Evolutionary conservation across 2,329 filamentous ascomycete genomes (phyloP).

Genomic region (Beauveria asiatica): DNA sequence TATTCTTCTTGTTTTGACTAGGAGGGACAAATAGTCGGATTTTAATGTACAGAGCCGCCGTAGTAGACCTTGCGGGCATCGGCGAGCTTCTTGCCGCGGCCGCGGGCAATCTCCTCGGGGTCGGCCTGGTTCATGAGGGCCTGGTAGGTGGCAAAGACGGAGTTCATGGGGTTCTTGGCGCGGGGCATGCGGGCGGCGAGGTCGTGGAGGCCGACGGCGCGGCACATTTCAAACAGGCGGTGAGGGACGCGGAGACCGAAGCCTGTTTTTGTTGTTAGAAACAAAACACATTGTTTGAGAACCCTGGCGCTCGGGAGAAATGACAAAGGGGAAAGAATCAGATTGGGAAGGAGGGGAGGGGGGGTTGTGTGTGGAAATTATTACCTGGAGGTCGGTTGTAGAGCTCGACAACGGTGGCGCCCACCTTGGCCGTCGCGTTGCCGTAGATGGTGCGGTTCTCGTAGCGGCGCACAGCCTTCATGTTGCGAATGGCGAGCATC

Average conservation of each 20-base stretch:
- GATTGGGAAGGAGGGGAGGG: conserved; percentile 12
- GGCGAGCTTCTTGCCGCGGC: conserved; percentile 87
- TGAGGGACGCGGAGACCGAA: conserved; percentile 90
- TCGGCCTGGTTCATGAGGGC: conserved; percentile 76
- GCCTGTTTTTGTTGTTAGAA: conserved; percentile 41
- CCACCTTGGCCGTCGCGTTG: conserved; percentile 73
- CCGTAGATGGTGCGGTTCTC: conserved; percentile 90
- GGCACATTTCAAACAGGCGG: conserved; percentile 90
- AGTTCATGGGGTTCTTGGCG: conserved; percentile 94
- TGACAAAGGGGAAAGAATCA: neutral
- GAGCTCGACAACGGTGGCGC: conserved; percentile 77
- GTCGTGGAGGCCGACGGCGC: conserved; percentile 77
- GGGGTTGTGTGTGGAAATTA: conserved; percentile 17
- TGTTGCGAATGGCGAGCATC: conserved; percentile 78
- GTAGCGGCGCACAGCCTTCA: conserved; percentile 86
- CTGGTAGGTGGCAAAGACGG: conserved; percentile 82
- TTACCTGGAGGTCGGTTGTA: conserved; percentile 80
- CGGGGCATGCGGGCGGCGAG: conserved; percentile 75
- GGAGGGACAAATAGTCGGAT: too few relatives aligned
- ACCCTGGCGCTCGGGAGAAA: too few relatives aligned
- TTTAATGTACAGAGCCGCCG: conserved; percentile 61
- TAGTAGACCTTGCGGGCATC: conserved; percentile 98
- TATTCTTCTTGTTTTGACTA: neutral
- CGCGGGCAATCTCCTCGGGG: conserved; percentile 83
- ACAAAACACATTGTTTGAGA: too few relatives aligned